Evolutionary conservation across 179 eudicot genomes (phyloP).

Genomic region (Dionaea muscipula): DNA sequence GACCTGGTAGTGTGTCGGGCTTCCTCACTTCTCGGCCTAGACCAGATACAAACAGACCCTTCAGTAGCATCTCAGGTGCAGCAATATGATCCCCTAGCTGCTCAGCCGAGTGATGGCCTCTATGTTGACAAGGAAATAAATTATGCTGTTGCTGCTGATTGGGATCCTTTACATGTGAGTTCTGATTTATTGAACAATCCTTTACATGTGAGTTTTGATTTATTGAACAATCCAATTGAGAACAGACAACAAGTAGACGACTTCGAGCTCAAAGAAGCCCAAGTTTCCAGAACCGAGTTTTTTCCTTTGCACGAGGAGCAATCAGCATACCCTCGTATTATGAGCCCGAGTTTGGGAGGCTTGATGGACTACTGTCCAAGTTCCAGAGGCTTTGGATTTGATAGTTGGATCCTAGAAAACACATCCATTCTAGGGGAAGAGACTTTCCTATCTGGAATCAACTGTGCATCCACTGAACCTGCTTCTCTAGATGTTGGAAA

Average conservation of each 20-base stretch:
- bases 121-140: conserved; percentile 16
- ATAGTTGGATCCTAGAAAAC: conserved; percentile 19
- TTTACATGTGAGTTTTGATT: conserved; percentile 8
- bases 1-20: conserved; percentile 6
- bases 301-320: conserved; percentile 12
- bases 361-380: conserved; percentile 7
- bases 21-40: conserved; percentile 4
- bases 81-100: conserved; percentile 15
- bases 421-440: conserved; percentile 9
- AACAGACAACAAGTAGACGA: conserved; percentile 16
- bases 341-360: conserved; percentile 9
- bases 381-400: conserved; percentile 16
- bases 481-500: conserved; percentile 27
- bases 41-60: background rate
- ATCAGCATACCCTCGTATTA: conserved; percentile 4
- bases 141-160: conserved; percentile 11
- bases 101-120: conserved; percentile 14
- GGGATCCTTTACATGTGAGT: background rate
- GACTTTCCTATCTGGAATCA: conserved; percentile 16
- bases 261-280: conserved; percentile 7
- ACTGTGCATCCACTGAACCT: conserved; percentile 19
- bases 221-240: conserved; percentile 4
- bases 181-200: conserved; percentile 3
- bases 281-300: conserved; percentile 1
- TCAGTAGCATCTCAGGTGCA: conserved; percentile 6